phyloP scores from a whole-genome alignment of 2,329 filamentous ascomycete genomes.

The Dothiorella sarmentorum region DNA sequence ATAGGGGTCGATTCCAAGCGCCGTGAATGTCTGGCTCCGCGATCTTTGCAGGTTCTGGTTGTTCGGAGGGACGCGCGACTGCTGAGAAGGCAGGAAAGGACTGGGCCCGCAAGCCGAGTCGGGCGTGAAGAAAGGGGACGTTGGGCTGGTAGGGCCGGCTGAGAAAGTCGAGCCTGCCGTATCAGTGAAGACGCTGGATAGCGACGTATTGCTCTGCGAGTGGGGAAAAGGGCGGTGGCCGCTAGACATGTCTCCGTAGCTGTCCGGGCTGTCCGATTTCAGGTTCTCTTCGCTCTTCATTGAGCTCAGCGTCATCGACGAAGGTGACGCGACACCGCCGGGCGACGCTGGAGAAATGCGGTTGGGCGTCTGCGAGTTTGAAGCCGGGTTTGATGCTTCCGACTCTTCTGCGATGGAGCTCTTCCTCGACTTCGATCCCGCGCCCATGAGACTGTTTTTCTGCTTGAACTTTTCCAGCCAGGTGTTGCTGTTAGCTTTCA shows the following conservation, averaged over 20 bases:
- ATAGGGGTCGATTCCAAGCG: conserved; percentile 60
- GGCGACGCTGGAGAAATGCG: conserved; percentile 73
- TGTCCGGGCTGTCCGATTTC: conserved; percentile 57
- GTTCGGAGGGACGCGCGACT: conserved; percentile 47
- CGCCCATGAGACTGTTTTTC: conserved; percentile 65
- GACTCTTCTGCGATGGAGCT: conserved; percentile 62
- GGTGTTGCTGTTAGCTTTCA: conserved; percentile 66
- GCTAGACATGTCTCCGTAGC: conserved; percentile 58
- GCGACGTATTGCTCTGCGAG: conserved; percentile 63
- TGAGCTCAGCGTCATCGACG: conserved; percentile 61
- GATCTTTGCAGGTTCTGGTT: conserved; percentile 65
- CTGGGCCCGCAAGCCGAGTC: conserved; percentile 63
- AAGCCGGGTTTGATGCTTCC: conserved; percentile 57
- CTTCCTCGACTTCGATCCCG: conserved; percentile 49
- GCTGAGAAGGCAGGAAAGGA: conserved; percentile 59
- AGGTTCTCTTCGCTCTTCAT: conserved; percentile 65
- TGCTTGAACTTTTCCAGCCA: conserved; percentile 97
- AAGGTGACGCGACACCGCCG: conserved; percentile 60
- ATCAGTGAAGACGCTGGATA: conserved; percentile 66
- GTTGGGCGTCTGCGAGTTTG: conserved; percentile 60
- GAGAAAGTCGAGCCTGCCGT: conserved; percentile 65
- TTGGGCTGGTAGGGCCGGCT: conserved; percentile 68
- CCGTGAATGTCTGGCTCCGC: conserved; percentile 82
- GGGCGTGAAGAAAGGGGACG: conserved; percentile 74
- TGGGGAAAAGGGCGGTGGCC: conserved; percentile 60